Evolutionary conservation across 805 yeast species (phyloP), one percentile per base, ranked within the genome.

Genomic region (Candida mattraensis): DNA sequence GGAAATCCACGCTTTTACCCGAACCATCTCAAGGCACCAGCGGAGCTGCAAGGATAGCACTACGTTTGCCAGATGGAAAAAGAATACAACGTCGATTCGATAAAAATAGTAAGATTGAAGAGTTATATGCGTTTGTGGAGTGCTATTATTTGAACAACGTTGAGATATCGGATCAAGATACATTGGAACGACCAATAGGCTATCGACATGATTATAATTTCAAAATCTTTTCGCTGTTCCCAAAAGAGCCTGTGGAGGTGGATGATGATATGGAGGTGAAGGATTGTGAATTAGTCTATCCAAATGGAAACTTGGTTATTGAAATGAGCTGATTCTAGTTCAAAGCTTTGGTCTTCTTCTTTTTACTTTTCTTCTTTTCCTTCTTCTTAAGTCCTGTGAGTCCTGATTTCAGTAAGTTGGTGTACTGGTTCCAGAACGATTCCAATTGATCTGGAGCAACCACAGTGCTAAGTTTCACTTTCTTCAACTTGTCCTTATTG

Each of bases 351-450:
- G 41, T 33, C 12, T 42, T 29, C 26, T 31, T 57, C 58, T 67
- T 46, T 63, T 69, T 71, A 56, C 72, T 69, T 66, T 76, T 80
- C 65, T 72, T 74, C 34, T 86, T 87, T 41, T 84, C 87, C 66
- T 86, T 87, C 74, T 83, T 86, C 55, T 78, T 74, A 58, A 89
- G 70, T 1, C 95, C 96, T 3, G 66, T 65, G 59, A 85, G 77
- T 4, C 93, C 89, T 15, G 68, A 55, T 56, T 86, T 88, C 37
- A 88, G 68, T 0, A 74, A 74, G 27, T 76, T 78, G 1, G 86
- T 63, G 61, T 88, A 89, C 17, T 78, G 79, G 27, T 60, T 58
- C 96, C 96, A 89, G 58, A 89, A 89, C 40, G 66, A 58, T 44
- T 80, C 86, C 46, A 89, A 65, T 3, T 73, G 62, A 1, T 68